phyloP scores from a whole-genome alignment of 495 filamentous ascomycete species.

The Lentithecium fluviatile region DNA sequence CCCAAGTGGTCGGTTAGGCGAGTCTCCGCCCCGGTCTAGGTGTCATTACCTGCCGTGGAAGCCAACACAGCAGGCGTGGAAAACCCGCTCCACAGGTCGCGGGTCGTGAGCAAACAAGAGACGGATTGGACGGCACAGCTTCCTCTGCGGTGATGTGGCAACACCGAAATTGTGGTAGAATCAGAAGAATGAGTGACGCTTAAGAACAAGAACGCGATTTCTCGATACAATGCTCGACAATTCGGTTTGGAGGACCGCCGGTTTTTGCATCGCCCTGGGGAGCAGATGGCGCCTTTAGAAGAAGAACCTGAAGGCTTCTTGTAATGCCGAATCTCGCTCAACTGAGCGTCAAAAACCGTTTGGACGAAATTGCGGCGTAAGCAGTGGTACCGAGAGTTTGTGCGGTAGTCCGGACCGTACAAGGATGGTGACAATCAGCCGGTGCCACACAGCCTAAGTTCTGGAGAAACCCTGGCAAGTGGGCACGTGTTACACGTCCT shows the following conservation, averaged over 20 bases:
- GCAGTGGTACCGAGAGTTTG: neutral
- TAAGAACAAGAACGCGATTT: too few species aligned
- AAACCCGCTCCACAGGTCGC: neutral
- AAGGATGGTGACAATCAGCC: constrained; percentile 23
- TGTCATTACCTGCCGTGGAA: neutral
- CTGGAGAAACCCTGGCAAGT: neutral
- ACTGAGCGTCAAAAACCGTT: neutral
- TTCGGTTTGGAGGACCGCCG: too few species aligned
- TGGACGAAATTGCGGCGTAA: neutral
- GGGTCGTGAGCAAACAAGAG: neutral
- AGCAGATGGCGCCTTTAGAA: too few species aligned
- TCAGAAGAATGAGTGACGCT: too few species aligned
- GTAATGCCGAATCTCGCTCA: too few species aligned
- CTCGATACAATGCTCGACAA: too few species aligned
- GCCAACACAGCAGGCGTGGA: neutral
- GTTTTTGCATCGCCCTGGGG: too few species aligned
- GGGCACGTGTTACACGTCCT: neutral
- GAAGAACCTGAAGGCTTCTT: too few species aligned
- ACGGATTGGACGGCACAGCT: neutral
- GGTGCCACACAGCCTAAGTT: constrained; percentile 15
- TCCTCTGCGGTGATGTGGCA: neutral
- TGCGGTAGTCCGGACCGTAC: constrained; percentile 16
- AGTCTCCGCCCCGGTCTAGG: neutral
- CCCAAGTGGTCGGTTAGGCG: constrained; percentile 12
- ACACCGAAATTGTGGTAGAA: neutral